Evolutionary conservation across 179 eudicot genomes (phyloP).

Genomic region (Camellia oleifera): DNA sequence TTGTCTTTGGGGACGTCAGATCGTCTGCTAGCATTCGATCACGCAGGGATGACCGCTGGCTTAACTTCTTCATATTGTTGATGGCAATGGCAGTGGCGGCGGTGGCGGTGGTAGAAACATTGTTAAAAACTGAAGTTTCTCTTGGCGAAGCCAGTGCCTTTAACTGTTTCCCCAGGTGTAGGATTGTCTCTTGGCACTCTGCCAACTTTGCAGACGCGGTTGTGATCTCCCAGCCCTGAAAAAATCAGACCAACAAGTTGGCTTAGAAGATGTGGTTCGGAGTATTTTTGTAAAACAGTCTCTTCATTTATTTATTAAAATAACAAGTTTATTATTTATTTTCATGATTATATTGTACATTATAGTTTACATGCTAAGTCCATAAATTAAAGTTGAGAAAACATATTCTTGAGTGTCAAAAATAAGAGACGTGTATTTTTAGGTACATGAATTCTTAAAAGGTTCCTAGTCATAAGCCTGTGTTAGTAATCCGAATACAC

Average conservation of each 20-base stretch:
- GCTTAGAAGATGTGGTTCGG: too few species aligned
- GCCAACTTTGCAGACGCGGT: slow-evolving; percentile 43
- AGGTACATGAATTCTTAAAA: too few species aligned
- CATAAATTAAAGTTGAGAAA: too few species aligned
- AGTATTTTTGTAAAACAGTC: too few species aligned
- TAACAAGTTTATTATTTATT: too few species aligned
- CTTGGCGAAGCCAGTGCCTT: slow-evolving; percentile 40
- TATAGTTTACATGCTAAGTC: too few species aligned
- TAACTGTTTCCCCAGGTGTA: slow-evolving; percentile 49
- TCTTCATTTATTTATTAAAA: too few species aligned
- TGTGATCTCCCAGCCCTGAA: slow-evolving; percentile 57
- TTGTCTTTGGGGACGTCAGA: slow-evolving; percentile 21
- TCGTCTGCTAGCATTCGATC: slow-evolving; percentile 49
- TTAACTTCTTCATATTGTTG: slow-evolving; percentile 23
- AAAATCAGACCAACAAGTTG: neutral
- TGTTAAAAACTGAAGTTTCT: slow-evolving; percentile 25
- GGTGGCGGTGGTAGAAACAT: slow-evolving; percentile 27
- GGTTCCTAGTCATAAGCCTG: too few species aligned
- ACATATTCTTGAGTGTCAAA: too few species aligned
- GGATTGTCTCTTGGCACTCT: slow-evolving; percentile 57
- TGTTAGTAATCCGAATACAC: too few species aligned
- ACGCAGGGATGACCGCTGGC: slow-evolving; percentile 57
- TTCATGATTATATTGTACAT: too few species aligned
- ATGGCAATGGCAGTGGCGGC: slow-evolving; percentile 23
- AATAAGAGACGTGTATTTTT: too few species aligned